Evolutionary conservation across 192 early-diverging fungal species (phyloP), one percentile per base, ranked within the genome.

Genomic region (Chytriomyces hyalinus): DNA sequence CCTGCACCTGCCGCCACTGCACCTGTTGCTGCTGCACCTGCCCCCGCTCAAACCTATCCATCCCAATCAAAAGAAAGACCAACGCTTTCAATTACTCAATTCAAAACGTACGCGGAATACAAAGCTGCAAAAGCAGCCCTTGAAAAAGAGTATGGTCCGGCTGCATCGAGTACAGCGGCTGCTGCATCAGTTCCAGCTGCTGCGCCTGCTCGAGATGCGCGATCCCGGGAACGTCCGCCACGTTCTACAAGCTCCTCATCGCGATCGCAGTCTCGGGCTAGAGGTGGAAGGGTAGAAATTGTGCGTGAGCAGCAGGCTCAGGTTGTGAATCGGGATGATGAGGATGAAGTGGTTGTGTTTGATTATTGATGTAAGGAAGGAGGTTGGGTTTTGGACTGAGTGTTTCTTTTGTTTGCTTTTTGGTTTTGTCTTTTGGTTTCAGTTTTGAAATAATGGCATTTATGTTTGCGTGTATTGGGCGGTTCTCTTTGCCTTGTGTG

Each of bases 41-140:
- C n/a, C n/a, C n/a, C n/a, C n/a, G 53, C 45, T 50, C 49, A 47
- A n/a, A 51, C 49, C 2, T 24, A 20, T n/a, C 2, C 68, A 15
- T 22, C 68, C 1, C 49, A 22, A 47, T 24, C 48, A 0, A 57
- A 43, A 22, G 68, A 47, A 26, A 17, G 45, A 17, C n/a, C n/a
- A 10, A 53, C 68, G 7, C 50, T 70, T 3, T 28, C 20, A 2
- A 70, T 70, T 26, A 70, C 68, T 0, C 68, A 70, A 26, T 70
- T 70, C 50, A 17, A 43, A 17, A 70, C 68, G 3, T 70, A 70
- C 8, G 68, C 68, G 3, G 68, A 70, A 26, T 70, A 70, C 26
- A 70, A 70, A 50, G 68, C 68, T 3, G 68, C 68, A 8, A 70
- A 51, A 43, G 68, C 68, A 5, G 68, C 68, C 9, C 49, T 70